These are phyloP conservation scores for Metschnikowia kunwiensis DNA, from an alignment of 805 yeast species.

Conservation along the genomic window DNA sequence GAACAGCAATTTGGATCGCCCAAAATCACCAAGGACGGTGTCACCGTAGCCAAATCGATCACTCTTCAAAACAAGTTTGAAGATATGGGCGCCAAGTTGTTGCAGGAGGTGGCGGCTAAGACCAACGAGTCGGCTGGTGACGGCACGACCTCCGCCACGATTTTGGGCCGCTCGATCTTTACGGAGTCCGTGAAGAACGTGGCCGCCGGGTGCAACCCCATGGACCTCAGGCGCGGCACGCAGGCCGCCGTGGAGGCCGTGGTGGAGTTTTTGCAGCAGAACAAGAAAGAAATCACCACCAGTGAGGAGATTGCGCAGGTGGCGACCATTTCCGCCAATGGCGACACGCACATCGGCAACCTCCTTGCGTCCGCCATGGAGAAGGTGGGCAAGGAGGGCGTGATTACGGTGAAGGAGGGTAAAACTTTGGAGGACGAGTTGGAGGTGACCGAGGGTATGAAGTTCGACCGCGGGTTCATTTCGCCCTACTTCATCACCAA, in stretches of 20 bases:
- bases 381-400: slow-evolving; percentile 99
- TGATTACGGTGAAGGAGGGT: slow-evolving; percentile 95
- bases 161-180: slow-evolving; percentile 91
- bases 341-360: slow-evolving; percentile 88
- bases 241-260: slow-evolving; percentile 96
- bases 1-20: slow-evolving; percentile 97
- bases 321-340: slow-evolving; percentile 96
- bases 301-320: slow-evolving; percentile 96
- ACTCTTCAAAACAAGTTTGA: slow-evolving; percentile 85
- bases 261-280: slow-evolving; percentile 72
- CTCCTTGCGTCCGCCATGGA: slow-evolving; percentile 95
- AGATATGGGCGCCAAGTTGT: slow-evolving; percentile 91
- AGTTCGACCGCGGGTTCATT: slow-evolving; percentile 95
- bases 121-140: slow-evolving; percentile 98
- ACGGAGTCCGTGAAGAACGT: slow-evolving; percentile 94
- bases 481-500: slow-evolving; percentile 96
- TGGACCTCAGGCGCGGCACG: slow-evolving; percentile 96
- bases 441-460: slow-evolving; percentile 96
- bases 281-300: slow-evolving; percentile 92
- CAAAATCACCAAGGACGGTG: slow-evolving; percentile 98
- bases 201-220: slow-evolving; percentile 98
- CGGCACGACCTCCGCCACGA: slow-evolving; percentile 97
- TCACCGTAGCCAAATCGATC: slow-evolving; percentile 88
- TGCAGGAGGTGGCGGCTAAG: slow-evolving; percentile 96
- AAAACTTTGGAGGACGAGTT: slow-evolving; percentile 94